Percentiles rank a stretch among this genome's conserved stretches.
Evolutionary conservation across 306 rosid genomes (phyloP).

Genomic region (Crataegus laevigata): DNA sequence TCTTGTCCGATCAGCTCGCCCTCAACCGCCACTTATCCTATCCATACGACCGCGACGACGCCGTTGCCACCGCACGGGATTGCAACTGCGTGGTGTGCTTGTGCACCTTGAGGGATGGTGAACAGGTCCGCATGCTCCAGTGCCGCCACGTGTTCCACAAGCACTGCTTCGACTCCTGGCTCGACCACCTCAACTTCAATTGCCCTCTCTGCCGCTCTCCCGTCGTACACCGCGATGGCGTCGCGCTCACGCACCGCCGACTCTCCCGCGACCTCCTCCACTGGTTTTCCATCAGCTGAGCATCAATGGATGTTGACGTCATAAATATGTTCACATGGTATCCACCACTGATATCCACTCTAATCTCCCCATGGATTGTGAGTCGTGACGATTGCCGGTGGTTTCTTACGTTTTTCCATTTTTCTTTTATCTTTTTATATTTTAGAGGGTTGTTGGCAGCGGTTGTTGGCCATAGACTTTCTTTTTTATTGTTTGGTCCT

Average conservation of each 20-base stretch:
- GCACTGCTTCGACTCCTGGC: constrained; percentile 78
- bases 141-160: constrained; percentile 83
- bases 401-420: not conserved
- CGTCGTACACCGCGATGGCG: constrained; percentile 43
- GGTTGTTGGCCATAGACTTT: constrained; percentile 10
- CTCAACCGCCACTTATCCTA: constrained; percentile 38
- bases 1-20: constrained; percentile 69
- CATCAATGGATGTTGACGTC: not conserved
- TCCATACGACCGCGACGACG: constrained; percentile 1
- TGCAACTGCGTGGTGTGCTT: constrained; percentile 62
- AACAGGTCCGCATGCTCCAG: constrained; percentile 58
- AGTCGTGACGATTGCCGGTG: constrained; percentile 5
- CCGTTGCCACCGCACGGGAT: not conserved
- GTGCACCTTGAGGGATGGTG: constrained; percentile 37
- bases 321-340: not conserved
- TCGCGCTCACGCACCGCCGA: constrained; percentile 36
- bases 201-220: constrained; percentile 85
- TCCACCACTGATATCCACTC: not conserved
- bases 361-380: constrained; percentile 8
- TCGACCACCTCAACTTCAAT: constrained; percentile 58
- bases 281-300: constrained; percentile 49
- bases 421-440: not conserved
- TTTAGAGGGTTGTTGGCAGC: constrained; percentile 23
- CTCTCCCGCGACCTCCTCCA: constrained; percentile 42
- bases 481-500: not conserved